phyloP scores from a whole-genome alignment of 305 asterid genomes.

The Solanum hybrid region DNA sequence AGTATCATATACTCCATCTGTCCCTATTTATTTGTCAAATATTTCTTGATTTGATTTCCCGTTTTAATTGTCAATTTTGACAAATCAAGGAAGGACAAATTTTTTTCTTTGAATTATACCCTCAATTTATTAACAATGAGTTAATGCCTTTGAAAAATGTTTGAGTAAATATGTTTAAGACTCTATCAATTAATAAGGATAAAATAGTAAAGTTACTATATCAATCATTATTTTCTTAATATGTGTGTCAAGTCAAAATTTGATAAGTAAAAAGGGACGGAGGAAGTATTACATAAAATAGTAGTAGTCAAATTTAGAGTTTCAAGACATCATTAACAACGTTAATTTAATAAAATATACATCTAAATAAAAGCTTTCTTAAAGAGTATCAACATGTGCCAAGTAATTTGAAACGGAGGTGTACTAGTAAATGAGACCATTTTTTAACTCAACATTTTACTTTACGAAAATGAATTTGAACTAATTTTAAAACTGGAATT shows the following conservation, averaged over 20 bases:
- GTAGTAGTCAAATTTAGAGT: neutral
- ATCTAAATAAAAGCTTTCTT: neutral
- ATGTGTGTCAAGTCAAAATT: too few species aligned
- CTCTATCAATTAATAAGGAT: neutral
- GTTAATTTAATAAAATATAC: neutral
- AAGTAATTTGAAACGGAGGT: neutral
- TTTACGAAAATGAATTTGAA: neutral
- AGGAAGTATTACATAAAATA: neutral
- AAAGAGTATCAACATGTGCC: neutral
- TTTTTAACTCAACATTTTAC: neutral
- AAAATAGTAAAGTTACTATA: neutral
- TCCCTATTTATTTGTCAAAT: neutral
- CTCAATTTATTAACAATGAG: neutral
- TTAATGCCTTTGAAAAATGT: neutral
- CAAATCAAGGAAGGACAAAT: fast-evolving
- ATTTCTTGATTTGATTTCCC: too few species aligned
- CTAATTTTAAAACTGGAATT: neutral
- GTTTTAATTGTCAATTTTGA: neutral
- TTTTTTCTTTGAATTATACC: too few species aligned
- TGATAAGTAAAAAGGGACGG: neutral
- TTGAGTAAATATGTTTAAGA: too few species aligned
- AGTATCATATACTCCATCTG: fast-evolving
- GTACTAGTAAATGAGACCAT: neutral
- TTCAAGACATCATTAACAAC: neutral
- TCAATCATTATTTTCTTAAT: neutral